phyloP scores from a whole-genome alignment of 768 basidiomycete species.

The Tubosaeta brunneosetosa region DNA sequence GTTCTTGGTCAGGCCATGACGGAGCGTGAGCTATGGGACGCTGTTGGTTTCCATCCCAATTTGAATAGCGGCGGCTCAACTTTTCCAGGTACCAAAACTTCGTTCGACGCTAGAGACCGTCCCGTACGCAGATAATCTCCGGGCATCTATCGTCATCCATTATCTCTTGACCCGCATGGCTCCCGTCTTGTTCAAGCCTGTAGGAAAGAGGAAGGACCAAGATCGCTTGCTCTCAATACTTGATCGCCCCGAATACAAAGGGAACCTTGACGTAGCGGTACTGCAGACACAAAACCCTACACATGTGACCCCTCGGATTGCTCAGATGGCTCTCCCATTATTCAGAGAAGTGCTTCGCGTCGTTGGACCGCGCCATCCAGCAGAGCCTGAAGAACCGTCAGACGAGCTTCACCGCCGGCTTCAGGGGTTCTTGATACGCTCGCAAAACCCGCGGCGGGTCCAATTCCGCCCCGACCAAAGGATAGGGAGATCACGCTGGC shows the following conservation, averaged over 20 bases:
- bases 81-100: slow-evolving; percentile 19
- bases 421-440: slow-evolving; percentile 18
- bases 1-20: slow-evolving; percentile 16
- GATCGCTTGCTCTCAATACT: background rate
- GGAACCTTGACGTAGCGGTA: slow-evolving; percentile 53
- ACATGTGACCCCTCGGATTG: slow-evolving; percentile 60
- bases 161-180: slow-evolving; percentile 12
- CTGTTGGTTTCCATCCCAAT: slow-evolving; percentile 10
- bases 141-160: slow-evolving; percentile 17
- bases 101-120: slow-evolving; percentile 20
- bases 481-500: slow-evolving; percentile 32
- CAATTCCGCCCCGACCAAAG: slow-evolving; percentile 31
- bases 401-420: slow-evolving; percentile 16
- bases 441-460: slow-evolving; percentile 9
- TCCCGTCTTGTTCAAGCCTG: slow-evolving; percentile 11
- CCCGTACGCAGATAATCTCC: slow-evolving; percentile 14
- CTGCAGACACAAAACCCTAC: slow-evolving; percentile 55
- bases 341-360: slow-evolving; percentile 54
- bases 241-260: slow-evolving; percentile 15
- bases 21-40: slow-evolving; percentile 27
- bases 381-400: slow-evolving; percentile 10
- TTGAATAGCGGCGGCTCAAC: background rate
- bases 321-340: slow-evolving; percentile 43
- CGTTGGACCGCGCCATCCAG: slow-evolving; percentile 41
- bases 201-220: slow-evolving; percentile 1